Conservation (phyloP, 129 eudicot genomes). For the Deinandra increscens region DNA sequence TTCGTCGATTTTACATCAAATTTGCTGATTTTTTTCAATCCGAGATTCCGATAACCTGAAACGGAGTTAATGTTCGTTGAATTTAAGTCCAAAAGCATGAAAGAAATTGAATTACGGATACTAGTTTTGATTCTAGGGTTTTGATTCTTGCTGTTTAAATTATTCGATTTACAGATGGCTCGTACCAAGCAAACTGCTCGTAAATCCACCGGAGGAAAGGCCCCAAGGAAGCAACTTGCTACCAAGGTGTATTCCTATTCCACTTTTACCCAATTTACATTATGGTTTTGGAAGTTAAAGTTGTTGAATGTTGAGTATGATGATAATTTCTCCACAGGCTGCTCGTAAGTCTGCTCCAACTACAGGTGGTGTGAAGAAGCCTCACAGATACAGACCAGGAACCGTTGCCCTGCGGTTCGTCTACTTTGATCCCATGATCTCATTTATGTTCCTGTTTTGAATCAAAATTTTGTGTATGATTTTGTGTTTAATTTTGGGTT, state of each 20-base stretch:
- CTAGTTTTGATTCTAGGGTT: too few relatives aligned
- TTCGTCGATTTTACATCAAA: not conserved
- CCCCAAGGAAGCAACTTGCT: conserved; percentile 50
- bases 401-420: conserved; percentile 47
- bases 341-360: conserved; percentile 49
- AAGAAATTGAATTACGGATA: not conserved
- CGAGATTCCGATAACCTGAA: not conserved
- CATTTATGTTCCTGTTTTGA: not conserved
- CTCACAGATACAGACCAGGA: conserved; percentile 45
- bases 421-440: too few relatives aligned
- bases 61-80: not conserved
- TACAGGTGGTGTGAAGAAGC: conserved; percentile 54
- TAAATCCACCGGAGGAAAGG: conserved; percentile 57
- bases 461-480: not conserved
- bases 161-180: conserved; percentile 38
- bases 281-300: not conserved
- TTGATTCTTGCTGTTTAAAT: not conserved
- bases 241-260: conserved; percentile 35
- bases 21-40: not conserved
- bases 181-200: conserved; percentile 68
- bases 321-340: conserved; percentile 19
- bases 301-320: not conserved
- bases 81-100: not conserved
- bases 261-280: not conserved
- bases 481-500: not conserved